These are phyloP conservation scores for Chondrus crispus DNA, from an alignment of 23 red algal species.

Conservation along the genomic window DNA sequence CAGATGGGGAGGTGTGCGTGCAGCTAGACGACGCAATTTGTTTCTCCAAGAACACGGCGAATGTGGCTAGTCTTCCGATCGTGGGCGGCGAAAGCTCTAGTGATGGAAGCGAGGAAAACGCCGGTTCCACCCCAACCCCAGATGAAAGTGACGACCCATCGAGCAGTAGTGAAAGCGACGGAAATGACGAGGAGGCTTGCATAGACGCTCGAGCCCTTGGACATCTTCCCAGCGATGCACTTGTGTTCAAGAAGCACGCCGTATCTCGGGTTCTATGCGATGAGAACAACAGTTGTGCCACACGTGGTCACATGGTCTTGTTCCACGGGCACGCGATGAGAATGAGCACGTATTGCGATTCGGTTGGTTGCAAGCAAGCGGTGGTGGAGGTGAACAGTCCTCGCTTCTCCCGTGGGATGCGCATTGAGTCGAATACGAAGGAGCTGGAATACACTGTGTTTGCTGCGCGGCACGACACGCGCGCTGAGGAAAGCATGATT, in stretches of 20 bases:
- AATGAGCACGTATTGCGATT: neutral
- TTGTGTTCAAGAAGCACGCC: neutral
- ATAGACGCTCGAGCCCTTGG: neutral
- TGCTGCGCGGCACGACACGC: constrained; percentile 25
- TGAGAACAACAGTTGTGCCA: neutral
- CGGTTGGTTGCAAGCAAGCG: neutral
- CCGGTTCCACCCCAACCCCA: too few relatives aligned
- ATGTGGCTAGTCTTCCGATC: too few relatives aligned
- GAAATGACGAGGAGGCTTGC: too few relatives aligned
- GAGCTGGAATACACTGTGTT: constrained; percentile 29
- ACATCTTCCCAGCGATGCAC: neutral
- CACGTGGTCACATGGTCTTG: neutral
- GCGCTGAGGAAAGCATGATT: constrained; percentile 1
- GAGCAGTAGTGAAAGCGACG: too few relatives aligned
- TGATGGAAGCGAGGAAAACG: too few relatives aligned
- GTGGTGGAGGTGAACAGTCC: constrained; percentile 43
- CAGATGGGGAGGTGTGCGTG: too few relatives aligned
- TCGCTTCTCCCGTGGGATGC: neutral
- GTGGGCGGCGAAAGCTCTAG: too few relatives aligned
- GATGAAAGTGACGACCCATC: too few relatives aligned
- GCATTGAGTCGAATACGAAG: neutral
- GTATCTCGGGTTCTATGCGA: neutral
- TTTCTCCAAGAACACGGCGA: too few relatives aligned
- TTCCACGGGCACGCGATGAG: neutral
- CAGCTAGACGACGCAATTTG: too few relatives aligned